phyloP scores from a whole-genome alignment of 2,329 filamentous ascomycete genomes.

The Clarireedia monteithiana region DNA sequence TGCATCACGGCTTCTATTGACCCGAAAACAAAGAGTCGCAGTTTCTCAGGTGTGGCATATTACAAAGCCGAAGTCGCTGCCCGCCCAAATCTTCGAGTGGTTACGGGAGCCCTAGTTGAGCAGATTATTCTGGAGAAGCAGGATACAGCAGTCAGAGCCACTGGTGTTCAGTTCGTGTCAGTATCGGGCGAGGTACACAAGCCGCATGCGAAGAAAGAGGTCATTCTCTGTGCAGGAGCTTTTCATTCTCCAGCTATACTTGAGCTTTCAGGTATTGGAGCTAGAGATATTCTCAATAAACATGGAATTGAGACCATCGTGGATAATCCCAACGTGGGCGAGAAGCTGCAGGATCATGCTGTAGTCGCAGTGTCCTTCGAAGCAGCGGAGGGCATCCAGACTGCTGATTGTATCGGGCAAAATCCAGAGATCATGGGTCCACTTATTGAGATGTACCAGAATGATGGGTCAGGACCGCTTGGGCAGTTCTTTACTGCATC shows the following conservation, averaged over 20 bases:
- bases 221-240: constrained; percentile 25
- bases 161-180: constrained; percentile 6
- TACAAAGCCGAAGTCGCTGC: constrained; percentile 12
- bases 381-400: neutral
- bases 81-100: constrained; percentile 61
- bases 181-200: neutral
- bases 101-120: constrained; percentile 80
- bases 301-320: constrained; percentile 6
- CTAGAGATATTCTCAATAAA: constrained; percentile 12
- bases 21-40: constrained; percentile 15
- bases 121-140: constrained; percentile 40
- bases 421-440: neutral
- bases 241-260: constrained; percentile 25
- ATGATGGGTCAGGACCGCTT: neutral
- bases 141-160: neutral
- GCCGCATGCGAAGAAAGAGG: constrained; percentile 20
- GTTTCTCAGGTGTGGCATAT: constrained; percentile 20
- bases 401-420: neutral
- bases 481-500: neutral
- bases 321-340: constrained; percentile 1
- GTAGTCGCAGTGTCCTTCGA: constrained; percentile 11
- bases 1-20: constrained; percentile 11
- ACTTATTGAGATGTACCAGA: neutral
- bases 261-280: constrained; percentile 30
- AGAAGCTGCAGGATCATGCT: constrained; percentile 7